These are phyloP conservation scores for Colletotrichum tamarilloi DNA, from an alignment of 2,329 filamentous ascomycete genomes.

Conservation along the genomic window DNA sequence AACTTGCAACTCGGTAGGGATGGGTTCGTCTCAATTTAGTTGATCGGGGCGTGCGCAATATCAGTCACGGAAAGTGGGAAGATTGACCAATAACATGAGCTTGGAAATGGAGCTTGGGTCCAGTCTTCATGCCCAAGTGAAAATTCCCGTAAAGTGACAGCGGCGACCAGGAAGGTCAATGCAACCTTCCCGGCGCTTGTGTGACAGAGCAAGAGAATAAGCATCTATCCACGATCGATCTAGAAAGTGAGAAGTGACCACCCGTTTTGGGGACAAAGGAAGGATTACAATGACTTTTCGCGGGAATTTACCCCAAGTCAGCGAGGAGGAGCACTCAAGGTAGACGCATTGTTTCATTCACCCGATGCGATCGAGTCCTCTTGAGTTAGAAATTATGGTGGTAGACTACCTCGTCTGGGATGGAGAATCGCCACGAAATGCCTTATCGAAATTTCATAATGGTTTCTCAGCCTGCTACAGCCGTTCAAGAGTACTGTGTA, in stretches of 20 bases:
- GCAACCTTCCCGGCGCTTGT: not conserved
- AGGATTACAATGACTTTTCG: not conserved
- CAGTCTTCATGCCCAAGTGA: not conserved
- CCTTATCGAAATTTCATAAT: too few species aligned
- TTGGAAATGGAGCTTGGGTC: not conserved
- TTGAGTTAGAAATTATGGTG: too few species aligned
- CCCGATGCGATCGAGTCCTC: too few species aligned
- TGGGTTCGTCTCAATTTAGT: constrained; percentile 1
- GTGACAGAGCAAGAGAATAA: not conserved
- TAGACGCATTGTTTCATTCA: not conserved
- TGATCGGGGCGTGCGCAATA: not conserved
- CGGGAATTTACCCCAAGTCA: not conserved
- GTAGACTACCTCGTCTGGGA: too few species aligned
- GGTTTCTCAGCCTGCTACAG: too few species aligned
- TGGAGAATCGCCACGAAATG: too few species aligned
- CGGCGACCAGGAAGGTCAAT: not conserved
- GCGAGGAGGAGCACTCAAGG: not conserved
- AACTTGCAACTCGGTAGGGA: not conserved
- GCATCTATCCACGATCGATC: not conserved
- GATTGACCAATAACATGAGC: not conserved
- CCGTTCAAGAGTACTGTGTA: too few species aligned
- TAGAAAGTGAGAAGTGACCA: not conserved
- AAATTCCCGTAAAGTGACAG: not conserved
- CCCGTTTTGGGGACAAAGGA: not conserved
- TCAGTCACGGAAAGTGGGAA: not conserved